Conservation (phyloP, 1,284 basidiomycete species). For the Taiwanofungus camphoratus region DNA sequence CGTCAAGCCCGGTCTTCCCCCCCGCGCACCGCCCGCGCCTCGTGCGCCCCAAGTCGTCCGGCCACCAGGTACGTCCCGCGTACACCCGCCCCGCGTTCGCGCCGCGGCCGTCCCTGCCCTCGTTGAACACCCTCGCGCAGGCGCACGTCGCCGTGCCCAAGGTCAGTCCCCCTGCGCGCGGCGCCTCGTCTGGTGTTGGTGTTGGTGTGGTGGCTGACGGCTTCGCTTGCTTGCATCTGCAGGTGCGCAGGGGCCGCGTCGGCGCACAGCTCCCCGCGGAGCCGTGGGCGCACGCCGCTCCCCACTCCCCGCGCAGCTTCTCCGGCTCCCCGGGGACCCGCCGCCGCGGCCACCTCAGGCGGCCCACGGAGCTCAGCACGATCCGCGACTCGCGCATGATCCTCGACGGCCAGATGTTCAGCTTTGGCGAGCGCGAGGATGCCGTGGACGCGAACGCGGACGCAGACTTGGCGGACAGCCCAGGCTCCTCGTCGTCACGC, state of each 20-base stretch:
- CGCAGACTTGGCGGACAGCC: too few species aligned
- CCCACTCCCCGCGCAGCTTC: constrained; percentile 10
- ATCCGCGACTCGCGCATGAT: constrained; percentile 26
- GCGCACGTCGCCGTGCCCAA: constrained; percentile 52
- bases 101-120: constrained; percentile 60
- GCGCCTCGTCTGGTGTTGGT: neutral
- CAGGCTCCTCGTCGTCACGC: neutral
- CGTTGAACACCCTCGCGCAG: constrained; percentile 50
- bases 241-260: constrained; percentile 22
- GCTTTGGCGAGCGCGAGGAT: too few species aligned
- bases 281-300: constrained; percentile 18
- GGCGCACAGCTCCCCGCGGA: constrained; percentile 23
- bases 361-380: constrained; percentile 23
- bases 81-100: constrained; percentile 53
- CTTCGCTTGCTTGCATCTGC: constrained; percentile 2
- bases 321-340: constrained; percentile 15
- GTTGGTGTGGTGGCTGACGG: constrained; percentile 12
- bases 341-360: constrained; percentile 18
- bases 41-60: constrained; percentile 30
- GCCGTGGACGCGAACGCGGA: too few species aligned
- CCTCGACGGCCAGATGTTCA: constrained; percentile 15
- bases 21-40: constrained; percentile 17
- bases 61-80: constrained; percentile 43
- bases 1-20: constrained; percentile 18
- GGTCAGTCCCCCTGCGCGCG: constrained; percentile 33